Conservation (phyloP, 129 eudicot species). For the Dittrichia graveolens region DNA sequence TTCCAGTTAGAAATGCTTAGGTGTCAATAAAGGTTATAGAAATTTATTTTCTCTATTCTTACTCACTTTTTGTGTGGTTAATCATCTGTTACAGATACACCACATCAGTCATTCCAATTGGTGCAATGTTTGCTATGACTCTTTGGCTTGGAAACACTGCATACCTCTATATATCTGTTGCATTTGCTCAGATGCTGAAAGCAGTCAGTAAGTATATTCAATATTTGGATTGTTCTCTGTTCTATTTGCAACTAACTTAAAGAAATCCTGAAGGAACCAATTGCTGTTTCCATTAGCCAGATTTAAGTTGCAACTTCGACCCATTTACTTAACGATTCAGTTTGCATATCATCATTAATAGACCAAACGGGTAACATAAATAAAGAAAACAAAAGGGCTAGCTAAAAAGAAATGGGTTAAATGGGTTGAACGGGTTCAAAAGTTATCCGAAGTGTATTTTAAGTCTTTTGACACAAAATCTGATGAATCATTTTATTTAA, state of each 20-base stretch:
- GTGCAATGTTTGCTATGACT: conserved; percentile 97
- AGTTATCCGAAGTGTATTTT: not conserved
- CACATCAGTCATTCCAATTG: conserved; percentile 90
- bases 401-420: not conserved
- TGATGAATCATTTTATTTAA: not conserved
- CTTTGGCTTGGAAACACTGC: conserved; percentile 99
- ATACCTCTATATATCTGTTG: conserved; percentile 92
- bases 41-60: not conserved
- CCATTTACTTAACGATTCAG: not conserved
- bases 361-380: not conserved
- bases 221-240: conserved; percentile 17
- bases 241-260: not conserved
- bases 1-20: not conserved
- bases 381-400: not conserved
- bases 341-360: too few relatives aligned
- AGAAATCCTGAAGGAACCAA: not conserved
- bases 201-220: conserved; percentile 78
- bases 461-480: not conserved
- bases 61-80: conserved; percentile 22
- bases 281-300: conserved; percentile 1
- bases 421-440: not conserved
- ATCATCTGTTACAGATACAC: conserved; percentile 52
- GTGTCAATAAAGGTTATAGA: conserved; percentile 3
- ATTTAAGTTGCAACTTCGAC: not conserved
- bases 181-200: conserved; percentile 98